Base-by-base conservation (phyloP, 2,329 filamentous ascomycete genomes). In the Diaporthe sp. region DNA sequence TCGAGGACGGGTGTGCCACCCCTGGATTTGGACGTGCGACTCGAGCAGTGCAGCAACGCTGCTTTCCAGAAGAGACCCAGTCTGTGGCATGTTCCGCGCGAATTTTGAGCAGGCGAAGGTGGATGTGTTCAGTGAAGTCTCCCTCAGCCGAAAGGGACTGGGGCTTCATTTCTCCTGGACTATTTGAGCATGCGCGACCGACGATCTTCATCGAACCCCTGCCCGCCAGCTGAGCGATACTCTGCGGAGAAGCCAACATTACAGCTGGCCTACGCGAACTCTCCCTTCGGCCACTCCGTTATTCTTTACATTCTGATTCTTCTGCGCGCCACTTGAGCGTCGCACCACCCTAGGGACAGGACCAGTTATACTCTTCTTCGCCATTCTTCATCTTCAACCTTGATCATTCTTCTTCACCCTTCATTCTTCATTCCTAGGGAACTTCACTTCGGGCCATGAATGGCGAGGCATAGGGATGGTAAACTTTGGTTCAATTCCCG, bases 371-470 rank as follows among this genome's bases (percentile, higher is more conserved):
- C 37, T 46, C 39, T 71, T 61, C 34, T 58, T 39, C 42, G 44
- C 46, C 34, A 67, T 55, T 68, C 46, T 58, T 58, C 44, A 34
- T 57, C 49, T 62, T 73, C 44, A 46, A 17, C 25, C 60, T 73
- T 34, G 31, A 68, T 28, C 58, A 62, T 62, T 44, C 49, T 65
- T 39, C 62, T 46, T 39, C n/a, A 25, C 44, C n/a, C 37, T 70
- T 62, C 44, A 25, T 71, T 53, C 49, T 60, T 60, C 44, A 60
- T 53, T 57, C 15, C 57, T 39, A 44, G 74, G 61, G 34, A 67
- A 70, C 25, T 76, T 75, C 67, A 55, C 58, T 75, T 76, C 67
- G n/a, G 71, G 75, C 67, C 75, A 71, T 71, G 42, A 31, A 51
- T 68, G 75, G 75, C 75, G 72, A 62, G 58, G 51, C 53, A 49